Conservation (phyloP, 805 yeast genomes). For the Metschnikowia hibisci region DNA sequence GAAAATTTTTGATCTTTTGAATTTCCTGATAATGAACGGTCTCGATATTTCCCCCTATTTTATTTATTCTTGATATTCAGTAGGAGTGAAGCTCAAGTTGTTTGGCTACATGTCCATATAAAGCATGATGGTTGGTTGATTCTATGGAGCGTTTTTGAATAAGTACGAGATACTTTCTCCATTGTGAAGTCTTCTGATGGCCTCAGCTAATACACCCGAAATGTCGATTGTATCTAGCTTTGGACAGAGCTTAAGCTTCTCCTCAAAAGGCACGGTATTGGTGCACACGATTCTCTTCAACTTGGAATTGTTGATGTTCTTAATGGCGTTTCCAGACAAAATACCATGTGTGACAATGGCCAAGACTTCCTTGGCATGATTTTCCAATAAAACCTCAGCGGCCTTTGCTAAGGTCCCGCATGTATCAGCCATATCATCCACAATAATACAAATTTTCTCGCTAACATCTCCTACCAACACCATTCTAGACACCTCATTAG, state of each 20-base stretch:
- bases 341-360: slow-evolving; percentile 85
- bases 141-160: slow-evolving; percentile 60
- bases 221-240: slow-evolving; percentile 68
- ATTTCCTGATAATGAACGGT: too few relatives aligned
- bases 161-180: slow-evolving; percentile 83
- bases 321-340: slow-evolving; percentile 68
- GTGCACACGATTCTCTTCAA: slow-evolving; percentile 72
- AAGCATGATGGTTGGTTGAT: not conserved
- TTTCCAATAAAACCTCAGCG: slow-evolving; percentile 65
- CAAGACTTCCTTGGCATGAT: slow-evolving; percentile 67
- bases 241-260: slow-evolving; percentile 54
- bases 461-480: slow-evolving; percentile 82
- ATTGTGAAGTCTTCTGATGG: slow-evolving; percentile 78
- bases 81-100: too few relatives aligned
- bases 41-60: too few relatives aligned
- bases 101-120: too few relatives aligned
- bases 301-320: slow-evolving; percentile 64
- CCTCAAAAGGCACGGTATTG: slow-evolving; percentile 74
- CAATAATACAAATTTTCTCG: slow-evolving; percentile 69
- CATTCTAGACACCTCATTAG: slow-evolving; percentile 82
- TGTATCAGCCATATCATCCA: slow-evolving; percentile 89
- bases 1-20: too few relatives aligned
- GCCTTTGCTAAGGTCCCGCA: slow-evolving; percentile 85
- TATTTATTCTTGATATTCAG: too few relatives aligned
- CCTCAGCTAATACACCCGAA: slow-evolving; percentile 72